These are phyloP conservation scores for Daldinia loculata DNA, from an alignment of 495 filamentous ascomycete species.

Conservation along the genomic window DNA sequence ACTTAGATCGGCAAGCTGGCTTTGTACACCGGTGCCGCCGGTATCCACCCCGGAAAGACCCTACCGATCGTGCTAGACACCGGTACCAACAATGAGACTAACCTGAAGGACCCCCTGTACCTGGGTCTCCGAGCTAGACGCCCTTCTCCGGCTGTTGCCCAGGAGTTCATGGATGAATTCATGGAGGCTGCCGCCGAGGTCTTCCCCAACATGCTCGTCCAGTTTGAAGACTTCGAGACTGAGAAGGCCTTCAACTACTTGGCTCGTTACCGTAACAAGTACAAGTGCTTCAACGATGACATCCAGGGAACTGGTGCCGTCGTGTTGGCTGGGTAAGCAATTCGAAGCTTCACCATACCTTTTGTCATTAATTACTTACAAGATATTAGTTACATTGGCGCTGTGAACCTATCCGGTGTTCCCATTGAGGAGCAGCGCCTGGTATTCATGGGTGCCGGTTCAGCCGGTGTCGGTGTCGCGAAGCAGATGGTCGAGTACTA, in stretches of 20 bases:
- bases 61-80: slow-evolving; percentile 91
- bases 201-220: slow-evolving; percentile 92
- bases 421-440: slow-evolving; percentile 90
- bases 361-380: slow-evolving; percentile 19
- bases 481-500: slow-evolving; percentile 98
- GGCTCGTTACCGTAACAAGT: slow-evolving; percentile 82
- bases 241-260: slow-evolving; percentile 89
- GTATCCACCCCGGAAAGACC: slow-evolving; percentile 91
- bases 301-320: slow-evolving; percentile 98
- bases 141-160: slow-evolving; percentile 79
- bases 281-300: slow-evolving; percentile 98
- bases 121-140: slow-evolving; percentile 87
- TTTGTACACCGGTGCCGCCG: slow-evolving; percentile 94
- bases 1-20: slow-evolving; percentile 81
- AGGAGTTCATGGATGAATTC: slow-evolving; percentile 96
- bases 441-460: slow-evolving; percentile 96
- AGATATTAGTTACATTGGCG: slow-evolving; percentile 77
- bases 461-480: slow-evolving; percentile 94
- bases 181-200: slow-evolving; percentile 91
- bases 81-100: slow-evolving; percentile 88
- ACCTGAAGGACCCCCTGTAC: slow-evolving; percentile 92
- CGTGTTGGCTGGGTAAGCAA: slow-evolving; percentile 78
- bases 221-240: slow-evolving; percentile 99
- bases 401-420: slow-evolving; percentile 85
- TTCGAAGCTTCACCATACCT: background rate